These are phyloP conservation scores for Oryza rufipogon DNA, from an alignment of 176 grass and related monocot genomes.

Conservation along the genomic window DNA sequence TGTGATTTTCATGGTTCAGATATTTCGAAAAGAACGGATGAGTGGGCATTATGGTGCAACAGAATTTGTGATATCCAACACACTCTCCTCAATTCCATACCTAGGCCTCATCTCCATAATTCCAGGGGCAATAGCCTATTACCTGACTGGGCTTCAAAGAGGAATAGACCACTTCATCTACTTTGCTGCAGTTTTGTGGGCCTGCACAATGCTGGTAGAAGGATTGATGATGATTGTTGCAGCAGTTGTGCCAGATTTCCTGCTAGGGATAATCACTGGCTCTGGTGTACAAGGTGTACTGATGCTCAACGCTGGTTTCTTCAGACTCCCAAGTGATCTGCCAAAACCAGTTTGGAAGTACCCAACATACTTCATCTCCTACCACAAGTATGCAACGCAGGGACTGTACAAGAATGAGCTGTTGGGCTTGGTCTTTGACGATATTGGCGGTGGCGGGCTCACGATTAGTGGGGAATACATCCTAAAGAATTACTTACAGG, in stretches of 20 bases:
- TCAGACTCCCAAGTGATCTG: constrained; percentile 50
- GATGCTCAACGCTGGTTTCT: constrained; percentile 62
- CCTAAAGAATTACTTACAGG: constrained; percentile 42
- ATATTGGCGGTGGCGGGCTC: background rate
- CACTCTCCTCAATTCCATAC: constrained; percentile 50
- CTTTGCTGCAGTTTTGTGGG: constrained; percentile 45
- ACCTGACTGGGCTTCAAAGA: constrained; percentile 40
- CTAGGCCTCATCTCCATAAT: constrained; percentile 48
- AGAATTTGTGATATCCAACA: constrained; percentile 49
- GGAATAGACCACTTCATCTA: constrained; percentile 44
- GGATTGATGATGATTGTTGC: constrained; percentile 68
- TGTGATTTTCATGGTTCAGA: constrained; percentile 20
- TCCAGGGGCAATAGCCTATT: constrained; percentile 59
- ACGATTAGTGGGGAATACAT: constrained; percentile 49
- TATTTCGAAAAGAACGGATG: constrained; percentile 55
- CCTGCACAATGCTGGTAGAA: constrained; percentile 53
- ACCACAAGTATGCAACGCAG: constrained; percentile 69
- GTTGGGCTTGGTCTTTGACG: constrained; percentile 42
- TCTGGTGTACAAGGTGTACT: constrained; percentile 54
- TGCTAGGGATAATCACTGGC: constrained; percentile 51
- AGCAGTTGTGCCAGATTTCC: constrained; percentile 48
- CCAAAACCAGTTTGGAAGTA: constrained; percentile 58
- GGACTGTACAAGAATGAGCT: constrained; percentile 73
- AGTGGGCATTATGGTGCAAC: constrained; percentile 57
- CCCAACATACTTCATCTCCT: constrained; percentile 63